Conservation (phyloP, 1,284 basidiomycete species). For the Porodaedalea pini region DNA sequence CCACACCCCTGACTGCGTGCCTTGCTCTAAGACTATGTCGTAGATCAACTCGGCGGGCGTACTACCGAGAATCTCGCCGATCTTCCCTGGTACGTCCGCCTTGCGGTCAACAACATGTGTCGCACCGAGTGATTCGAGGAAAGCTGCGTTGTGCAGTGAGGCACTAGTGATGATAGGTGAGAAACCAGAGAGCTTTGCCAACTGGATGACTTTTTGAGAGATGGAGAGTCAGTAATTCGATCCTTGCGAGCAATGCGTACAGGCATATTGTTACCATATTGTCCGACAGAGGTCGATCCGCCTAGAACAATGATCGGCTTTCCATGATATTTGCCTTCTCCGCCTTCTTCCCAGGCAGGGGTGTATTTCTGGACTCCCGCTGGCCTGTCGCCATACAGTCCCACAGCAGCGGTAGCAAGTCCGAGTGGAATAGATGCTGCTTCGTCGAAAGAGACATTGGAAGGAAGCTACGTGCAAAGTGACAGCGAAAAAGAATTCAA, state of each 20-base stretch:
- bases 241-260: background rate
- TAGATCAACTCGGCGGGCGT: constrained; percentile 27
- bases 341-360: constrained; percentile 22
- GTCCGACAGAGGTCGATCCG: constrained; percentile 38
- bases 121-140: constrained; percentile 48
- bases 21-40: constrained; percentile 33
- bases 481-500: background rate
- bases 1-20: constrained; percentile 32
- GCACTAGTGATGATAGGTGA: constrained; percentile 46
- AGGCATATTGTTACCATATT: constrained; percentile 25
- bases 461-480: constrained; percentile 34
- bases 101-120: constrained; percentile 43
- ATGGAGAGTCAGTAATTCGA: background rate
- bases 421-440: constrained; percentile 32
- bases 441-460: constrained; percentile 43
- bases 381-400: constrained; percentile 23
- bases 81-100: constrained; percentile 21
- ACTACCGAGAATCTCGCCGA: constrained; percentile 19
- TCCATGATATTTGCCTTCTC: constrained; percentile 26
- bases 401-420: constrained; percentile 29
- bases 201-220: constrained; percentile 35
- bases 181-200: constrained; percentile 47
- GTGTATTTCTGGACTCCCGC: background rate
- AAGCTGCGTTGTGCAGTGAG: constrained; percentile 39
- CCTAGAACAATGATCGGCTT: constrained; percentile 35